Evolutionary conservation across 2,329 filamentous ascomycete species (phyloP).

Genomic region (Epichloe baconii): DNA sequence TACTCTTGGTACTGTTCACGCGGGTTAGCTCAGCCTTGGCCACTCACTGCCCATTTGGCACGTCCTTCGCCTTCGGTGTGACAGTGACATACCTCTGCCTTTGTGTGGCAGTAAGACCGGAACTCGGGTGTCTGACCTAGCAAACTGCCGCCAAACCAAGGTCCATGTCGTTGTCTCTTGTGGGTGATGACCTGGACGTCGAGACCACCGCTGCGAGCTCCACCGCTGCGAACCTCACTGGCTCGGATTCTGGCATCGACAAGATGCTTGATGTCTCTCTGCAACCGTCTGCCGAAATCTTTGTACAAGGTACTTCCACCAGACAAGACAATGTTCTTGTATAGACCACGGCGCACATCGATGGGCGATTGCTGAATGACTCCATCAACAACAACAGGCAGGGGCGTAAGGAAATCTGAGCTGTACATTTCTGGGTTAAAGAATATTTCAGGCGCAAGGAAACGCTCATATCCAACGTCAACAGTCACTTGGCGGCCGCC

Average conservation of each 20-base stretch:
- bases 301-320: conserved; percentile 97
- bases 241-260: conserved; percentile 88
- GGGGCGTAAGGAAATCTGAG: conserved; percentile 91
- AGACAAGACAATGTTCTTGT: conserved; percentile 99
- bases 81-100: conserved; percentile 48
- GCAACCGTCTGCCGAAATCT: conserved; percentile 89
- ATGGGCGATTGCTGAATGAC: conserved; percentile 98
- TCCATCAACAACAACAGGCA: conserved; percentile 86
- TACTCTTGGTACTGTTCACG: conserved; percentile 76
- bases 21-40: conserved; percentile 9
- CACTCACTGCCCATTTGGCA: background rate
- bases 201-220: conserved; percentile 82
- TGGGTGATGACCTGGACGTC: conserved; percentile 97
- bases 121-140: conserved; percentile 97
- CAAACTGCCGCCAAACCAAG: conserved; percentile 96
- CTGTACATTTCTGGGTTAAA: conserved; percentile 99
- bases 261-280: conserved; percentile 92
- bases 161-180: conserved; percentile 92
- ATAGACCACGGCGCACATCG: conserved; percentile 88
- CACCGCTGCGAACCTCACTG: conserved; percentile 82
- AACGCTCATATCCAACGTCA: conserved; percentile 94
- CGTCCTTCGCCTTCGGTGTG: background rate
- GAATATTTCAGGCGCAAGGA: conserved; percentile 96
- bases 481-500: conserved; percentile 76
- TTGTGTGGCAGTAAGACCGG: conserved; percentile 95